Evolutionary conservation across 192 early-diverging fungal genomes (phyloP).

Genomic region (Backusella circina): DNA sequence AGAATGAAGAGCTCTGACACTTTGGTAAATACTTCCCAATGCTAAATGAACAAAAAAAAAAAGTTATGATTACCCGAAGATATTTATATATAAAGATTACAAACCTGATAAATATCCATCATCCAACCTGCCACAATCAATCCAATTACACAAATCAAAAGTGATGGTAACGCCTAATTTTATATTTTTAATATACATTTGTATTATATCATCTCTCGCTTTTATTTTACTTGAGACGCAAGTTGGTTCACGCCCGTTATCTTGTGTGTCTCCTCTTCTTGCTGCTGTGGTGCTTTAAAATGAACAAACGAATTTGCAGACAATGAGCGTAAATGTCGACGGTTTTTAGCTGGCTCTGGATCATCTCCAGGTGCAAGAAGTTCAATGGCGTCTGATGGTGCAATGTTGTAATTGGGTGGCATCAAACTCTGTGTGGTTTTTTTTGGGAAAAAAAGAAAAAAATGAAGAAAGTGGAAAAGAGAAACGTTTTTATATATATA

Average conservation of each 20-base stretch:
- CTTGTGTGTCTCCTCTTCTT: background rate
- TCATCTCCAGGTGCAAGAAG: background rate
- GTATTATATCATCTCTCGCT: background rate
- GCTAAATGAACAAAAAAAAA: slow-evolving; percentile 31
- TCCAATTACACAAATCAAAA: slow-evolving; percentile 68
- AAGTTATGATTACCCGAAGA: background rate
- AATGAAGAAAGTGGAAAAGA: background rate
- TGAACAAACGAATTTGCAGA: slow-evolving; percentile 15
- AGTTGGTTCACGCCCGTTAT: background rate
- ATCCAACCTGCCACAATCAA: slow-evolving; percentile 69
- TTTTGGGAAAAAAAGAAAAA: background rate
- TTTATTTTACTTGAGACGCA: slow-evolving; percentile 10
- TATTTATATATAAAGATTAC: background rate
- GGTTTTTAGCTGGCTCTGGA: background rate
- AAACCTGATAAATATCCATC: slow-evolving; percentile 62
- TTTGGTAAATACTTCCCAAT: slow-evolving; percentile 63
- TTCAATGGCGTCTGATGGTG: slow-evolving; percentile 2
- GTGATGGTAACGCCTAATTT: slow-evolving; percentile 54
- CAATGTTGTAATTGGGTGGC: slow-evolving; percentile 9
- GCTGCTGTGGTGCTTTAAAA: slow-evolving; percentile 8
- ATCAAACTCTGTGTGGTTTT: background rate
- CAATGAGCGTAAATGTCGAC: background rate
- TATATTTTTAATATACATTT: background rate
- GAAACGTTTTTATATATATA: background rate
- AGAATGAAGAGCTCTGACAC: slow-evolving; percentile 80